Evolutionary conservation across 805 yeast species (phyloP), one percentile per base, ranked within the genome.

Genomic region (Metschnikowia peoriensis): DNA sequence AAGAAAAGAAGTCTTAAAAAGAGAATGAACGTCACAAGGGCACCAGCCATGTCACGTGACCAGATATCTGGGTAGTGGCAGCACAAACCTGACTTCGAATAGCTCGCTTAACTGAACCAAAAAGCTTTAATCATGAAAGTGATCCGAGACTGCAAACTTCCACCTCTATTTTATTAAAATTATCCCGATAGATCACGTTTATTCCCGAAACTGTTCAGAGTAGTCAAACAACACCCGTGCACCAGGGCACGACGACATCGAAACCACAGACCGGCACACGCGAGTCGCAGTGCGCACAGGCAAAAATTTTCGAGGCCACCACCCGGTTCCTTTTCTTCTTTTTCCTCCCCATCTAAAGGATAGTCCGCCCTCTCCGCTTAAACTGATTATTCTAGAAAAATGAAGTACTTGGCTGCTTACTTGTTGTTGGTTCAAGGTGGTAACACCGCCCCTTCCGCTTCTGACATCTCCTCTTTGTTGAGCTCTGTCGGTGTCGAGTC

Each of bases 401-500:
- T 91, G 97, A 94, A 91, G 89, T 93, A 93, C 86, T 88, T 94
- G 82, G 99, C 99, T 81, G 98, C 99, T 79, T 94, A 94, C 85
- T 88, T 94, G 80, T 88, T 93, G 81, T 86, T 94, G 80, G 91
- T 87, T 82, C 91, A 94, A 77, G 97, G 97, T 79, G 99, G 98
- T 77, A 86, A 85, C 83, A 76, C 91, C 75, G 72, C 94, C 70
- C 98, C 99, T 80, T 81, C 96, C 66, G 96, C 96, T 68, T 85
- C 88, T 72, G 93, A 90, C 78, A 83, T 94, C 83, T 80, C 89
- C 79, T 70, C 86, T 66, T 87, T 94, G 70, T 85, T 94, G 74
- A 87, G 89, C 74, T 81, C 98, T 55, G 98, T 93, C 70, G 97
- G 97, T 78, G 86, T 89, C 67, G 99, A 94, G 78, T 89, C 86